Conservation (phyloP, 495 filamentous ascomycete species). For the Penicillium verhagenii region DNA sequence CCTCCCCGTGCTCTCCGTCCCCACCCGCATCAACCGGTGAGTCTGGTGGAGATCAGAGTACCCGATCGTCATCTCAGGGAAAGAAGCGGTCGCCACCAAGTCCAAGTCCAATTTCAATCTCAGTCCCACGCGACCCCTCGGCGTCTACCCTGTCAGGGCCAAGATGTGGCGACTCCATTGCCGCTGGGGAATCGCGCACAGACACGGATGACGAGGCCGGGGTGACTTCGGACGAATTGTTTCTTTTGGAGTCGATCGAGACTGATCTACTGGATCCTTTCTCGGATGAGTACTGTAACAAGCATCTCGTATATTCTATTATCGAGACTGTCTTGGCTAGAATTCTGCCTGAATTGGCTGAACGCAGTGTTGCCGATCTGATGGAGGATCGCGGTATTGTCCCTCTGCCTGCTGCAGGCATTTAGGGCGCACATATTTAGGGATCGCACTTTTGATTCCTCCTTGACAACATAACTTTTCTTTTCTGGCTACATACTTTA, state of each 20-base stretch:
- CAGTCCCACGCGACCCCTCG: not conserved
- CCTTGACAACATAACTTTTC: conserved; percentile 6
- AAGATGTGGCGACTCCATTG: not conserved
- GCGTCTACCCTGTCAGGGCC: not conserved
- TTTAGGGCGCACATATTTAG: conserved; percentile 4
- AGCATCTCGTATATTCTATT: conserved; percentile 76
- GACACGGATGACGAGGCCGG: conserved; percentile 19
- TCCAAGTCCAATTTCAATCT: no score
- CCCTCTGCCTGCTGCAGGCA: conserved; percentile 13
- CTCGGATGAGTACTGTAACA: conserved; percentile 82
- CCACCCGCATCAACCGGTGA: conserved; percentile 12
- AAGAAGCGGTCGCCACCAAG: conserved; percentile 7
- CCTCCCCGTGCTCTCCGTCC: not conserved
- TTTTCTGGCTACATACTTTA: conserved; percentile 7
- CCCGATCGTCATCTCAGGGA: conserved; percentile 10
- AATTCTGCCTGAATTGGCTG: conserved; percentile 80
- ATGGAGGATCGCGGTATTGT: conserved; percentile 65
- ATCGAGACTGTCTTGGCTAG: conserved; percentile 75
- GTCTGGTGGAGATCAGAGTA: not conserved
- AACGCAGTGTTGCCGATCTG: conserved; percentile 67
- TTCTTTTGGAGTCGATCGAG: conserved; percentile 45
- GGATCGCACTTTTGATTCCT: not conserved
- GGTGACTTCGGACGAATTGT: conserved; percentile 32
- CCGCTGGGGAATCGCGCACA: conserved; percentile 7
- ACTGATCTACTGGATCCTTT: conserved; percentile 66